phyloP scores from a whole-genome alignment of 2,329 filamentous ascomycete species.

The Apiospora malaysiana region DNA sequence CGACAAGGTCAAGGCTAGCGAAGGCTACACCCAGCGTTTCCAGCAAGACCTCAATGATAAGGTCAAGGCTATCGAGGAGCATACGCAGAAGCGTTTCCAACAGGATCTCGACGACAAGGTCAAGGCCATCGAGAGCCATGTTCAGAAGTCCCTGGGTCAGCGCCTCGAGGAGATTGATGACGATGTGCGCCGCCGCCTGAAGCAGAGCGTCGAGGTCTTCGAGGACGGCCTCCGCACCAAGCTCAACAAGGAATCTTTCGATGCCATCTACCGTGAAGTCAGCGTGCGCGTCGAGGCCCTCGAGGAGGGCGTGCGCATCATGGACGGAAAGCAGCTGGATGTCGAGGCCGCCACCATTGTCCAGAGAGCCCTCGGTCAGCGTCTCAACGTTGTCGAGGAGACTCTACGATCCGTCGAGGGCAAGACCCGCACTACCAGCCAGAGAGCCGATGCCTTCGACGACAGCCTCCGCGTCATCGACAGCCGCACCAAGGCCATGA shows the following conservation, averaged over 20 bases:
- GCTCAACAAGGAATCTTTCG: conserved; percentile 34
- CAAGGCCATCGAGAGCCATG: conserved; percentile 29
- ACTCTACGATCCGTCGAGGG: conserved; percentile 29
- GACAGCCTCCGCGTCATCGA: conserved; percentile 36
- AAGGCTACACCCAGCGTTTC: conserved; percentile 29
- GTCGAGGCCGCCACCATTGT: conserved; percentile 34
- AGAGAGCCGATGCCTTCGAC: conserved; percentile 35
- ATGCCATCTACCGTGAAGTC: conserved; percentile 31
- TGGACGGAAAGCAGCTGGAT: conserved; percentile 37
- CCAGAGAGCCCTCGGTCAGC: conserved; percentile 31
- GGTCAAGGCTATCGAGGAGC: conserved; percentile 29
- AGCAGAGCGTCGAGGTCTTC: conserved; percentile 33
- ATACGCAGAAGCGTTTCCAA: conserved; percentile 29
- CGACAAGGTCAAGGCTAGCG: conserved; percentile 27
- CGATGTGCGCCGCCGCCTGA: conserved; percentile 31
- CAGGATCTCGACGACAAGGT: conserved; percentile 27
- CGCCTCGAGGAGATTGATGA: conserved; percentile 30
- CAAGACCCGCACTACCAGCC: conserved; percentile 30
- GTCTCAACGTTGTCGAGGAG: conserved; percentile 33
- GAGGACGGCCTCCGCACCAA: conserved; percentile 32
- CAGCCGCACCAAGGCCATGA: conserved; percentile 30
- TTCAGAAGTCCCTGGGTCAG: conserved; percentile 28
- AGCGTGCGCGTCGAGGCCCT: conserved; percentile 34
- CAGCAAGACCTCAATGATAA: conserved; percentile 27
- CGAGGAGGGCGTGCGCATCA: conserved; percentile 33